Evolutionary conservation across 495 filamentous ascomycete species (phyloP).

Genomic region (Geoglossum glabrum): DNA sequence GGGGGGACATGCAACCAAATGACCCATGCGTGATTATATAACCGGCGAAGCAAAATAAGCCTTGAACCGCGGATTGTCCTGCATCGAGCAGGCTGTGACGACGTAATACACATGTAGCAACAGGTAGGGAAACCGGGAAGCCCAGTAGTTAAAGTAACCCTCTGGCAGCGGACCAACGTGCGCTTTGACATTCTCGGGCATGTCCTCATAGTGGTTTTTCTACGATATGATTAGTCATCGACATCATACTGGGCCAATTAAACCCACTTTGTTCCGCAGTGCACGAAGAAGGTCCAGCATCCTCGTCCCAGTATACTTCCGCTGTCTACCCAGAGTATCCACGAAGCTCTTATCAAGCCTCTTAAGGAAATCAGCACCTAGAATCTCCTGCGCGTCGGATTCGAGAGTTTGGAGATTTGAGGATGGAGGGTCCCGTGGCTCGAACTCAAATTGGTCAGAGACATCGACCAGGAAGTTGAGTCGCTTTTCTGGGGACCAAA

Average conservation of each 20-base stretch:
- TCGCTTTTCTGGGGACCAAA: slow-evolving; percentile 75
- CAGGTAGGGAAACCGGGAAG: slow-evolving; percentile 56
- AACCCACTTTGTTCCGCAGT: slow-evolving; percentile 57
- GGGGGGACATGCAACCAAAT: too few species aligned
- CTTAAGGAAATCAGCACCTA: slow-evolving; percentile 59
- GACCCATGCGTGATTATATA: background rate
- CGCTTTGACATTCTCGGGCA: slow-evolving; percentile 59
- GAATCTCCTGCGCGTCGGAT: slow-evolving; percentile 27
- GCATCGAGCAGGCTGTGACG: slow-evolving; percentile 42
- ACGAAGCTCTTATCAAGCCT: slow-evolving; percentile 59
- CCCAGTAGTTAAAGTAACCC: slow-evolving; percentile 79
- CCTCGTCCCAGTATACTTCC: slow-evolving; percentile 72
- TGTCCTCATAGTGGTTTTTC: slow-evolving; percentile 78
- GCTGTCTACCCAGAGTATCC: slow-evolving; percentile 76
- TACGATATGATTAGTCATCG: background rate
- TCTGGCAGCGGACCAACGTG: slow-evolving; percentile 64
- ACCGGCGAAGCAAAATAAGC: slow-evolving; percentile 33
- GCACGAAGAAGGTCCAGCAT: slow-evolving; percentile 78
- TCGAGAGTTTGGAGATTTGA: slow-evolving; percentile 44
- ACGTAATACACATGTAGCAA: slow-evolving; percentile 63
- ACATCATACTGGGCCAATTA: background rate
- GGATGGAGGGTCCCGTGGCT: slow-evolving; percentile 62
- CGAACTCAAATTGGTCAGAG: slow-evolving; percentile 86
- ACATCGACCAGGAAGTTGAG: slow-evolving; percentile 82
- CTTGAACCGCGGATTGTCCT: slow-evolving; percentile 50